Evolutionary conservation across 176 grass and related monocot species (phyloP), one percentile per base, ranked within the genome.

Genomic region (Juncus effusus): DNA sequence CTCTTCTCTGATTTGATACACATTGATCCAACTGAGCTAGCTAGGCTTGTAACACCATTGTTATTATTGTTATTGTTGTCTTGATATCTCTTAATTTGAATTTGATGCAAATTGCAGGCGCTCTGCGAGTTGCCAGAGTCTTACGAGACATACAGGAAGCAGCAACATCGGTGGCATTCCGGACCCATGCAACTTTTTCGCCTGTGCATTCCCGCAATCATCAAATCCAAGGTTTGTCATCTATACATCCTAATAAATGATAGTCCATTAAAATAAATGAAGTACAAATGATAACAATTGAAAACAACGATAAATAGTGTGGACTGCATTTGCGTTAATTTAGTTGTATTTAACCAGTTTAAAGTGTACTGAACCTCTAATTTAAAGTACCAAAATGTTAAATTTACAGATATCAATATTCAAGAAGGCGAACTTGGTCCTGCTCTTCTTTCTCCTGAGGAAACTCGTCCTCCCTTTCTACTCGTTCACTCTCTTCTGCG

Each of bases 81-180:
- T 14, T 70, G 4, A 4, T 16, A 15, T 70, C 0, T 56, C 38
- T 69, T 69, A 56, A 69, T 70, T 36, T 44, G 5, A n/a, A 16
- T 42, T 16, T 44, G 9, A 66, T 68, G 41, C n/a, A 19, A 58
- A 41, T 16, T 71, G 4, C 60, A 99, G 94, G 88, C 87, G 3
- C 85, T 86, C 0, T 99, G 94, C 3, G 94, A 99, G 70, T 66
- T 99, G 28, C 94, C 94, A 6, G 94, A 99, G 61, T 99, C 94
- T 3, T 99, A 84, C 11, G 57, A 93, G 76, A 82, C 94, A 44
- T 99, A 90, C 80, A 69, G 80, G 78, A 99, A 99, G 70, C 94
- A 99, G 78, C 94, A 99, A 69, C 94, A 99, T 65, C 81, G 94
- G 76, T 99, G 94, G 94, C 94, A 99, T 68, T 99, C 94, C 62